Evolutionary conservation across 768 basidiomycete species (phyloP), one percentile per base, ranked within the genome.

Genomic region (Russula virescens): DNA sequence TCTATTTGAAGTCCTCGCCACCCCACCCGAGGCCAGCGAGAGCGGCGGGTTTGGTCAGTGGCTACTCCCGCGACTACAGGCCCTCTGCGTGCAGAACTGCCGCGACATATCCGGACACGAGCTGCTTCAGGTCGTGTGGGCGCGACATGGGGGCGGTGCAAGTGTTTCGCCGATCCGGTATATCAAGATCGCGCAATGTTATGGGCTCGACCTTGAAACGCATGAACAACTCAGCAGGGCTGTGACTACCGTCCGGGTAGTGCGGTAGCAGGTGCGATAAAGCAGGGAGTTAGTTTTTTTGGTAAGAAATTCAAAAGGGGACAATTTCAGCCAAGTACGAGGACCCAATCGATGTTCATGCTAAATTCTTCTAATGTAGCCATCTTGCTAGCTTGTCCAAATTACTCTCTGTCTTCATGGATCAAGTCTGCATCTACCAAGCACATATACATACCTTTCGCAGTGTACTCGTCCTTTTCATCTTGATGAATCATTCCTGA

Each of bases 91-190:
- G 14, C 70, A 72, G 51, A 64, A 65, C 35, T 74, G 72, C 49
- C 55, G 68, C 5, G 73, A 72, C 58, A 60, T 74, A 19, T 68
- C 69, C 3, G 73, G 72, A 11, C 71, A 73, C 59, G 73, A 73
- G 59, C 55, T 74, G 38, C 62, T 73, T 5, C 66, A 68, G 18
- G 67, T 71, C 34, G 72, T 68, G 5, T 53, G 46, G 38, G 67
- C 73, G 31, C 67, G 71, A 19, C 66, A 62, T 42, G 60, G 58
- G 53, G 59, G 61, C 21, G 68, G 52, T 10, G 38, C 53, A 3
- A 56, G 64, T n/a, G 72, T 70, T n/a, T 62, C 61, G 16, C 65
- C 68, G 5, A 66, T 73, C 51, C 53, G 62, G 43, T 71, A 55
- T 35, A 51, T 73, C 43, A 70, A 71, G 54, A 55, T 73, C 14